Conservation (phyloP, 257 asterid species). For the Rubia yunnanensis region DNA sequence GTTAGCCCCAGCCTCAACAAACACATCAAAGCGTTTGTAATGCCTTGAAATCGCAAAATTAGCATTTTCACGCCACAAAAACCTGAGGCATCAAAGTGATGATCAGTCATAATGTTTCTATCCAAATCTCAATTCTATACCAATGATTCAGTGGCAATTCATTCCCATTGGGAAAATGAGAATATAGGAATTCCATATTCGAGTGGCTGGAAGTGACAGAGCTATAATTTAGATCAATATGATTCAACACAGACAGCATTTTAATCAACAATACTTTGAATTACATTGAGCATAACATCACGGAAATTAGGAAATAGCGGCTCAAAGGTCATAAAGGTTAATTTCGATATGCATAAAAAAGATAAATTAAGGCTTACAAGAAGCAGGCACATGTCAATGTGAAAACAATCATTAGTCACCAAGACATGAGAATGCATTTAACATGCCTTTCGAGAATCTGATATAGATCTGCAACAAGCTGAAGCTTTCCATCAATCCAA, state of each 20-base stretch:
- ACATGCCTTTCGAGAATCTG: constrained; percentile 86
- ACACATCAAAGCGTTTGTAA: constrained; percentile 81
- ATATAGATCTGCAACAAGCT: constrained; percentile 89
- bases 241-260: too few species aligned
- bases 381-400: not conserved
- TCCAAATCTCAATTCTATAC: not conserved
- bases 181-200: too few species aligned
- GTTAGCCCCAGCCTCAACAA: constrained; percentile 94
- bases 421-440: constrained; percentile 10
- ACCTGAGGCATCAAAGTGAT: constrained; percentile 35
- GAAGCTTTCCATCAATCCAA: constrained; percentile 97
- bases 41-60: constrained; percentile 91
- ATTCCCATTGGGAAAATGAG: too few species aligned
- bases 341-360: too few species aligned
- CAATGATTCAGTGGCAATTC: not conserved
- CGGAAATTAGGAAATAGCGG: too few species aligned
- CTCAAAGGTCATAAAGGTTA: too few species aligned
- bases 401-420: not conserved
- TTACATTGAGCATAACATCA: too few species aligned
- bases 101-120: not conserved
- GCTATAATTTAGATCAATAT: too few species aligned
- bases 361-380: constrained; percentile 1
- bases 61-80: constrained; percentile 90
- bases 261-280: too few species aligned
- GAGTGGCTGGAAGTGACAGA: too few species aligned